These are phyloP conservation scores for Kwoniella shandongensis DNA, from an alignment of 768 basidiomycete species.

Conservation along the genomic window DNA sequence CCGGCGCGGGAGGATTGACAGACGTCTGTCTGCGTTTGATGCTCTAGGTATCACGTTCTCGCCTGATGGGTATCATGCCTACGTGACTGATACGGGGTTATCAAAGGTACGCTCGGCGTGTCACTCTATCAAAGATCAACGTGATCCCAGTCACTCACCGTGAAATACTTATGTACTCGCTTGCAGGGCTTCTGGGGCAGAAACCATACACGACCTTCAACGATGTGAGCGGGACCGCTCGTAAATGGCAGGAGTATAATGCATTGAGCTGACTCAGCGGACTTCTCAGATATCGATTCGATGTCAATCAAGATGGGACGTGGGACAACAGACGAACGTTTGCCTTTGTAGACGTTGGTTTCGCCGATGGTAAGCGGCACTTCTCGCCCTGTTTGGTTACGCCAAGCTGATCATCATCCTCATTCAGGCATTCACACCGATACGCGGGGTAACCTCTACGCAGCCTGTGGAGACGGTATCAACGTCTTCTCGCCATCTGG, in stretches of 20 bases:
- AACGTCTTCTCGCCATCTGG: constrained; percentile 45
- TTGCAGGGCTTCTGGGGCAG: constrained; percentile 34
- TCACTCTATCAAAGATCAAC: no score
- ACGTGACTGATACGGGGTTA: constrained; percentile 57
- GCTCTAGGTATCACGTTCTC: constrained; percentile 66
- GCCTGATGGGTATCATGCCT: constrained; percentile 65
- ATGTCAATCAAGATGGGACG: constrained; percentile 42
- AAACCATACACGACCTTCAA: constrained; percentile 61
- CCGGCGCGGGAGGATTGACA: neutral
- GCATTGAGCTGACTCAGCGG: neutral
- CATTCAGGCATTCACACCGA: constrained; percentile 43
- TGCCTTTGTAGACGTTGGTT: constrained; percentile 38
- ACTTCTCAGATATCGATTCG: constrained; percentile 40
- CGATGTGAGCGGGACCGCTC: constrained; percentile 59
- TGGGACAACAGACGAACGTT: constrained; percentile 38
- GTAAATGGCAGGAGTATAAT: no score
- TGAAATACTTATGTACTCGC: neutral
- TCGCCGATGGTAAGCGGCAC: constrained; percentile 37
- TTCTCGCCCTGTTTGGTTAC: neutral
- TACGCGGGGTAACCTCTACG: constrained; percentile 45
- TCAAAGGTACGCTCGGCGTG: constrained; percentile 18
- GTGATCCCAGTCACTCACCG: no score
- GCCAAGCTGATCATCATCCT: neutral
- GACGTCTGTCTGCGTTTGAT: neutral
- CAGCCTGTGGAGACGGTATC: constrained; percentile 46